Conservation (phyloP, 73 alveolate genomes). For the Paramecium sexaurelia region DNA sequence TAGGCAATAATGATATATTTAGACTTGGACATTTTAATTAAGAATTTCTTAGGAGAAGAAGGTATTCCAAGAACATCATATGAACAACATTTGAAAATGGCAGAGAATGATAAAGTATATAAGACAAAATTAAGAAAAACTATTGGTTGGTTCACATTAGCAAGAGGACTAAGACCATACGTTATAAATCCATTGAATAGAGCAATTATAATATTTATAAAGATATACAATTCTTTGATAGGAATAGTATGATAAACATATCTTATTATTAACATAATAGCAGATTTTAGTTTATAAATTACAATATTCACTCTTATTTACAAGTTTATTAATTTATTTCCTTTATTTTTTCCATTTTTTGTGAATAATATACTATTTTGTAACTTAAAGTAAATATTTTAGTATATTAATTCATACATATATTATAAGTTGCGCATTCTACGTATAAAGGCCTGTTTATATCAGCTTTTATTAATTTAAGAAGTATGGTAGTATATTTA, state of each 20-base stretch:
- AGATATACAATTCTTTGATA: neutral
- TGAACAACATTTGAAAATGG: slow-evolving; percentile 5
- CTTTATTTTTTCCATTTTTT: too few relatives aligned
- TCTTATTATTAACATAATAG: neutral
- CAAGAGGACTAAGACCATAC: slow-evolving; percentile 35
- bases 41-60: slow-evolving; percentile 24
- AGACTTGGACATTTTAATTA: neutral
- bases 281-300: too few relatives aligned
- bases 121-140: slow-evolving; percentile 4
- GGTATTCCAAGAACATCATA: neutral
- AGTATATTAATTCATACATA: too few relatives aligned
- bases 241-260: neutral
- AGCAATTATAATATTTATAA: neutral
- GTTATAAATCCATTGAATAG: slow-evolving; percentile 33
- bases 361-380: too few relatives aligned
- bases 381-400: too few relatives aligned
- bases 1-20: neutral
- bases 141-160: slow-evolving; percentile 43
- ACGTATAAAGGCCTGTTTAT: too few relatives aligned
- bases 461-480: too few relatives aligned
- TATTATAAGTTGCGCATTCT: too few relatives aligned
- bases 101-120: neutral
- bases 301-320: too few relatives aligned
- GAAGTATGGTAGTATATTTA: too few relatives aligned
- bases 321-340: too few relatives aligned